These are phyloP conservation scores for Coemansia sp. DNA, from an alignment of 192 early-diverging fungal species.

Conservation along the genomic window DNA sequence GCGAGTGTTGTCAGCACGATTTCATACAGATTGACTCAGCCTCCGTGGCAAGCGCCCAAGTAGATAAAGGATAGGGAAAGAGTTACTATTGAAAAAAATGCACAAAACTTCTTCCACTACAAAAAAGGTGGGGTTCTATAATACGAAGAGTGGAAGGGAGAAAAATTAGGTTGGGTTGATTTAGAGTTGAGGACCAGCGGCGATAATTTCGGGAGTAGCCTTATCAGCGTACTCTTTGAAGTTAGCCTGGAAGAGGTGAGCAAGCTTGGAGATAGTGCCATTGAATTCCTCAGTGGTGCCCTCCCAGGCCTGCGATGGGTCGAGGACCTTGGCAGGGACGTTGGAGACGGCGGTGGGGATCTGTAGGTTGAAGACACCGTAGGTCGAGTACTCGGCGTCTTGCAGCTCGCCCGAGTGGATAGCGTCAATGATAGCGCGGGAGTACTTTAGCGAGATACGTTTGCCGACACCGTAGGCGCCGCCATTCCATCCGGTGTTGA, in stretches of 20 bases:
- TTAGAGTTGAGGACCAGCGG: slow-evolving; percentile 68
- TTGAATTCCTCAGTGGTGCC: slow-evolving; percentile 71
- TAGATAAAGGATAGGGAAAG: neutral
- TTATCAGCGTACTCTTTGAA: slow-evolving; percentile 85
- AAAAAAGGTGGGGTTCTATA: slow-evolving; percentile 13
- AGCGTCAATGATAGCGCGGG: slow-evolving; percentile 96
- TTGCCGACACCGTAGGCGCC: slow-evolving; percentile 88
- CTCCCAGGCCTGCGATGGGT: slow-evolving; percentile 86
- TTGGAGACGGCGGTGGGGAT: slow-evolving; percentile 80
- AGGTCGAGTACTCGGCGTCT: slow-evolving; percentile 81
- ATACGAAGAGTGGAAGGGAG: slow-evolving; percentile 13
- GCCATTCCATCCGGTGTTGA: slow-evolving; percentile 98
- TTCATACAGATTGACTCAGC: neutral
- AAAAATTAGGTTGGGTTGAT: neutral
- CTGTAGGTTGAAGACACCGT: slow-evolving; percentile 84
- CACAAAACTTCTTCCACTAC: neutral
- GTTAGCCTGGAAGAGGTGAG: slow-evolving; percentile 84
- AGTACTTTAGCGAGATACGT: slow-evolving; percentile 95
- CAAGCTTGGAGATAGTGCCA: slow-evolving; percentile 74
- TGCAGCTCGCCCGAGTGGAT: slow-evolving; percentile 94
- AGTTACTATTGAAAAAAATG: neutral
- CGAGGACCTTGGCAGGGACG: slow-evolving; percentile 86
- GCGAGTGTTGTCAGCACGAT: neutral
- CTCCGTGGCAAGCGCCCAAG: neutral
- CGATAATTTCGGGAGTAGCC: slow-evolving; percentile 72